Evolutionary conservation across 176 grass and related monocot species (phyloP), one percentile per base, ranked within the genome.

Genomic region (Avena insularis): DNA sequence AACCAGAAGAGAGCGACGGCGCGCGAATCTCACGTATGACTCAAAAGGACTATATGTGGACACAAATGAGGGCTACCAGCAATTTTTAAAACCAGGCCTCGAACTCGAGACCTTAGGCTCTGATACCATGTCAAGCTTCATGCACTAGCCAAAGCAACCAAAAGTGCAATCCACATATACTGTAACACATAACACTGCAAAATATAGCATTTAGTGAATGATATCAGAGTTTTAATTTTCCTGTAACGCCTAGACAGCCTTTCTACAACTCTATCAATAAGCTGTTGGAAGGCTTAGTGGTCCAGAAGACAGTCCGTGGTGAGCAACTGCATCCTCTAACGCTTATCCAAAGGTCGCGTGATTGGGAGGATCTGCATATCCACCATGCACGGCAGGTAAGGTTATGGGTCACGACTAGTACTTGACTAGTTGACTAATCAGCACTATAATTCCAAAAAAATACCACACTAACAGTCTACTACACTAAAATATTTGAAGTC

Each of bases 241-340:
- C 15, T 78, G 12, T 21, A 78, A 25, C 43, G 49, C 20, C 12
- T 17, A 78, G 56, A 43, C 12, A 4, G n/a, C 13, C 20, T 50
- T 67, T 55, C 47, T 55, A 67, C 29, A 66, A 51, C 46, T 63
- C 38, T 73, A 25, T 49, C 57, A 14, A 75, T 48, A 25, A 84
- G 56, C 15, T 76, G 57, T 19, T 76, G 73, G 57, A 75, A 76
- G 2, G 58, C 58, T 14, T 9, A 8, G 60, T 21, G 53, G 21
- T 85, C 58, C 59, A 69, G 61, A 77, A 78, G 8, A 54, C 33
- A 78, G 49, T 78, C 60, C 21, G 31, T 85, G 47, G 51, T 27
- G 49, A 78, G 83, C 47, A 65, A 16, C 83, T 27, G 20, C 46
- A 78, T 45, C 61, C 50, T 55, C 47, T 77, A 31, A 77, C 49